Conservation (phyloP, 805 yeast species). For the Scheffersomyces ergatensis region DNA sequence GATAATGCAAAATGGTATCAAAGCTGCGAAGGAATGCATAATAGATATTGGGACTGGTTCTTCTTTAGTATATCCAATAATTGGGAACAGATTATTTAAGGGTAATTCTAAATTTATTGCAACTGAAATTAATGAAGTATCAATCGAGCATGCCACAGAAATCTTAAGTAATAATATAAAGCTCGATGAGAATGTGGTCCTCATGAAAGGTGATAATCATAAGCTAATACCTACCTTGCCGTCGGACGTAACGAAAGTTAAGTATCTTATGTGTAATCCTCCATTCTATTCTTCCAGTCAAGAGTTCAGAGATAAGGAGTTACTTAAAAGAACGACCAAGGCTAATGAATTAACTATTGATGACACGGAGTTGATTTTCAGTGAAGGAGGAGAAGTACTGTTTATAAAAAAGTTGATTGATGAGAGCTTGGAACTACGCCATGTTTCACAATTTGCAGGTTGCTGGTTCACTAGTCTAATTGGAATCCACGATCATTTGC, state of each 20-base stretch:
- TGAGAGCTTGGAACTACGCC: constrained; percentile 6
- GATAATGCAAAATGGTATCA: constrained; percentile 1
- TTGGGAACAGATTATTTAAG: constrained; percentile 6
- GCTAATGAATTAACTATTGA: constrained; percentile 7
- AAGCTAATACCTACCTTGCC: constrained; percentile 1
- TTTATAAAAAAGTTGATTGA: constrained; percentile 11
- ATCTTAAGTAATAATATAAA: not conserved
- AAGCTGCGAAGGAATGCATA: constrained; percentile 1
- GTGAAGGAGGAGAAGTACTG: constrained; percentile 15
- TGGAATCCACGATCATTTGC: constrained; percentile 13
- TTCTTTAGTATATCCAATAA: constrained; percentile 14
- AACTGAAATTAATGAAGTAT: constrained; percentile 13
- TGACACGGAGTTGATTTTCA: constrained; percentile 8
- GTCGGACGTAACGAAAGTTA: not conserved
- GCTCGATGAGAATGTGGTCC: not conserved
- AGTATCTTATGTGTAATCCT: constrained; percentile 18
- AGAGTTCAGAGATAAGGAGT: constrained; percentile 7
- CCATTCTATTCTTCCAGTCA: constrained; percentile 13
- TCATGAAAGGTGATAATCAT: not conserved
- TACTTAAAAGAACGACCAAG: constrained; percentile 3
- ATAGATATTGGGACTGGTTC: constrained; percentile 21
- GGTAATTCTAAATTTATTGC: constrained; percentile 7
- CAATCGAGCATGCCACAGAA: constrained; percentile 7
- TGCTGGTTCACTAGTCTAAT: constrained; percentile 18
- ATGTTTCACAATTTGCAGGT: constrained; percentile 1